These are phyloP conservation scores for Sordaria brevicollis DNA, from an alignment of 495 filamentous ascomycete genomes.

Conservation along the genomic window DNA sequence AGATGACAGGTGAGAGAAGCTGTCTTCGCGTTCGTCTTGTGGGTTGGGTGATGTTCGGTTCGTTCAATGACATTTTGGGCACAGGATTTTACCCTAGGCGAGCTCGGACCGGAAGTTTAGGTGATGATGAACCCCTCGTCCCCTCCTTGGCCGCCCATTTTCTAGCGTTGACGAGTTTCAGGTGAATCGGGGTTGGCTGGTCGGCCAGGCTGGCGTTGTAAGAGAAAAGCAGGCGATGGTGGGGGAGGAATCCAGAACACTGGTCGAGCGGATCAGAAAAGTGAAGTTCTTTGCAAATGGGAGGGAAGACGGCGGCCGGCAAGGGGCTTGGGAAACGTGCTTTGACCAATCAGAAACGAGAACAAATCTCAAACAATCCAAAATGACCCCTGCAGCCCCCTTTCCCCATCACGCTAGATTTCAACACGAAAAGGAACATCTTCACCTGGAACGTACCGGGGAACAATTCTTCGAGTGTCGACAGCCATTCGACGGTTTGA, in stretches of 20 bases:
- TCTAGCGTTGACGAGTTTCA: constrained; percentile 27
- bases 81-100: neutral
- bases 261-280: neutral
- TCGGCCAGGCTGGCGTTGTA: neutral
- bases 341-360: neutral
- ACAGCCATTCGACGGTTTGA: neutral
- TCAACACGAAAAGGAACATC: neutral
- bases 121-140: constrained; percentile 6
- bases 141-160: constrained; percentile 5
- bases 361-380: neutral
- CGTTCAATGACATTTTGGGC: neutral
- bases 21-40: neutral
- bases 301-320: neutral
- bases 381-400: neutral
- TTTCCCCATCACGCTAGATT: neutral
- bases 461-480: neutral
- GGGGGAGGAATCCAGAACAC: neutral
- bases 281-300: neutral
- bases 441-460: neutral
- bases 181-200: constrained; percentile 3
- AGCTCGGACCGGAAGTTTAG: neutral
- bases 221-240: neutral
- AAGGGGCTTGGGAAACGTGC: neutral
- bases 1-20: neutral
- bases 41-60: neutral